Evolutionary conservation across 768 basidiomycete genomes (phyloP).

Genomic region (Hericium coralloides): DNA sequence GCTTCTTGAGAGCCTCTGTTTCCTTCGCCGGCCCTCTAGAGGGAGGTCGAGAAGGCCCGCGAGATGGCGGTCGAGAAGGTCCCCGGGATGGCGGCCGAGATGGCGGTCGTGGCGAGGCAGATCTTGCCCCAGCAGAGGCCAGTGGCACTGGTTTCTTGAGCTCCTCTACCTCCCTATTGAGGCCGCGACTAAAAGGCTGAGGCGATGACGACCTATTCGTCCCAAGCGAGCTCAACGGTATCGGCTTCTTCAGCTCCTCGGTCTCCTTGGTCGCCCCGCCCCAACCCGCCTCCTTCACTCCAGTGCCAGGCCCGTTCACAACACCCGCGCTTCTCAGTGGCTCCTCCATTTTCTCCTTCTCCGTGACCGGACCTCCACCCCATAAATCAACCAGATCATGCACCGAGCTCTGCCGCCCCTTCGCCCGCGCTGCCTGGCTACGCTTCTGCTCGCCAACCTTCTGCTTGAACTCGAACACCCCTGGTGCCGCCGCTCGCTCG

Average conservation of each 20-base stretch:
- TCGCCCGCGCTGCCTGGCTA: constrained; percentile 29
- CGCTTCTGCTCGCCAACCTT: constrained; percentile 14
- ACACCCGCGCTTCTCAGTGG: too few species aligned
- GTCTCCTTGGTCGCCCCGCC: not conserved
- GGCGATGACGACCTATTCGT: too few species aligned
- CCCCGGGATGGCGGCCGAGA: not conserved
- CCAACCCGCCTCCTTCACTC: not conserved
- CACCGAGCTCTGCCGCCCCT: constrained; percentile 69
- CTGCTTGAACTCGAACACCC: constrained; percentile 7
- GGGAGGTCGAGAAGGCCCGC: not conserved
- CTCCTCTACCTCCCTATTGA: too few species aligned
- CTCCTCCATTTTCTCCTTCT: constrained; percentile 29
- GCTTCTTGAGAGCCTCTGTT: not conserved
- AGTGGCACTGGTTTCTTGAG: too few species aligned
- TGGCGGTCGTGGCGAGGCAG: not conserved
- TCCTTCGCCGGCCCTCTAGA: not conserved
- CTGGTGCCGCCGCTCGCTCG: not conserved
- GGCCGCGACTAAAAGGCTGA: too few species aligned
- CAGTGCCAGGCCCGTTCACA: not conserved
- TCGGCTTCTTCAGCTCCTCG: not conserved
- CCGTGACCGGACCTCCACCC: constrained; percentile 41
- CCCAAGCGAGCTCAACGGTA: too few species aligned
- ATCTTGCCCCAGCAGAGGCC: too few species aligned
- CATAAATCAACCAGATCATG: constrained; percentile 77
- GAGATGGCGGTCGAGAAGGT: not conserved